Evolutionary conservation across 371 early-diverging fungal species (phyloP).

Genomic region (Enterospora canceri): DNA sequence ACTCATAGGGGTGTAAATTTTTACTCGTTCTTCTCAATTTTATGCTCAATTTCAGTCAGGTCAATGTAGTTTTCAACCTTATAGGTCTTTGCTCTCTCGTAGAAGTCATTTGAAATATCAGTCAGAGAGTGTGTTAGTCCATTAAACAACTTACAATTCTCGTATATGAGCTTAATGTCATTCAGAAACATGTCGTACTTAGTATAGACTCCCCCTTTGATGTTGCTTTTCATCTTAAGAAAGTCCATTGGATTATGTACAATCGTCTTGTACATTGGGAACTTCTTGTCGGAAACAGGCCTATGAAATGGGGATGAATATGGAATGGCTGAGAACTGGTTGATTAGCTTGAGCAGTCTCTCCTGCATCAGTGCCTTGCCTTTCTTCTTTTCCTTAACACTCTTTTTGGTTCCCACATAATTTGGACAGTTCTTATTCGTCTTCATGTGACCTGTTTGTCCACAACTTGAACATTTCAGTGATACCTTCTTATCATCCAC

Average conservation of each 20-base stretch:
- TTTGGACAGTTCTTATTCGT: constrained; percentile 58
- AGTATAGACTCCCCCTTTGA: constrained; percentile 44
- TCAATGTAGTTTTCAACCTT: neutral
- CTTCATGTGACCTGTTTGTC: constrained; percentile 57
- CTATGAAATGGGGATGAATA: constrained; percentile 55
- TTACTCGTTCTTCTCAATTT: neutral
- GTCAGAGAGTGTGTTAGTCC: constrained; percentile 55
- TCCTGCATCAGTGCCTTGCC: constrained; percentile 37
- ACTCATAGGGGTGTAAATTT: neutral
- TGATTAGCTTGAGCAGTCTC: constrained; percentile 41
- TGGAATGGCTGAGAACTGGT: constrained; percentile 36
- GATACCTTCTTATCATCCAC: constrained; percentile 48
- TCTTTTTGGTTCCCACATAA: constrained; percentile 34
- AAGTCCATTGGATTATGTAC: constrained; percentile 56
- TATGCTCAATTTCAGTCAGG: neutral
- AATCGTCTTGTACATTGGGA: constrained; percentile 52
- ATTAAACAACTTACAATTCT: constrained; percentile 56
- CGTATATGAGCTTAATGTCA: constrained; percentile 52
- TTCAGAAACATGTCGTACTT: constrained; percentile 45
- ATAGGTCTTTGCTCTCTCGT: constrained; percentile 8
- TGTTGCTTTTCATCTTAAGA: constrained; percentile 51
- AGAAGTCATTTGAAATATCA: constrained; percentile 51
- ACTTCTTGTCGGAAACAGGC: constrained; percentile 57
- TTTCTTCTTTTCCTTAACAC: constrained; percentile 42
- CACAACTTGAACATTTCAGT: constrained; percentile 56